Evolutionary conservation across 257 asterid species (phyloP), one percentile per base, ranked within the genome.

Genomic region (Striga asiatica): DNA sequence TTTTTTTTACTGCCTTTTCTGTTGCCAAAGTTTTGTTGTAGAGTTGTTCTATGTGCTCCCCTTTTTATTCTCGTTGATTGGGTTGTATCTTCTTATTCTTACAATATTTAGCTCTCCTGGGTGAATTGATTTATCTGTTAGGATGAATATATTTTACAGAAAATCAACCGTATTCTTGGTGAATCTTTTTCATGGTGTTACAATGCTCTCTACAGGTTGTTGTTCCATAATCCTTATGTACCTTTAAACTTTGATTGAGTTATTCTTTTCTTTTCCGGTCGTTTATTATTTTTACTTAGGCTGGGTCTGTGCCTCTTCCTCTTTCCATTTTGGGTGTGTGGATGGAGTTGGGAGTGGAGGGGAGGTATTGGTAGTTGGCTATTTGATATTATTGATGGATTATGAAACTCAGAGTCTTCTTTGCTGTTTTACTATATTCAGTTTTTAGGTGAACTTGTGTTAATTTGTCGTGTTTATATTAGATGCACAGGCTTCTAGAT

Each of bases 1-100:
- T n/a, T n/a, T n/a, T 38, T 34, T 60, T 58, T 61, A 50, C 66
- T 45, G 37, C 66, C 43, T 23, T 56, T 19, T 20, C 56, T 49
- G 56, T 53, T 66, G 31, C 53, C 31, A 18, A 51, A 2, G 18
- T 52, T 54, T 57, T 10, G 3, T 56, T 8, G 9, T 29, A 12
- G 22, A 56, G 16, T 46, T 5, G 9, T 48, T 21, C 6, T 37
- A 54, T 6, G 29, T 23, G 3, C 41, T 13, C 9, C 41, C 11
- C 12, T 54, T 6, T 12, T 54, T 16, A 4, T 57, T 22, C 38
- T 31, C 4, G 23, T 37, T 29, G 20, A 25, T 50, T 38, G 41
- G n/a, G n/a, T n/a, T n/a, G n/a, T n/a, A n/a, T n/a, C n/a, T n/a
- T n/a, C n/a, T n/a, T n/a, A n/a, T n/a, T n/a, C n/a, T n/a, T n/a